These are phyloP conservation scores for Cladosporium sp. DNA, from an alignment of 2,329 filamentous ascomycete genomes.

Conservation along the genomic window DNA sequence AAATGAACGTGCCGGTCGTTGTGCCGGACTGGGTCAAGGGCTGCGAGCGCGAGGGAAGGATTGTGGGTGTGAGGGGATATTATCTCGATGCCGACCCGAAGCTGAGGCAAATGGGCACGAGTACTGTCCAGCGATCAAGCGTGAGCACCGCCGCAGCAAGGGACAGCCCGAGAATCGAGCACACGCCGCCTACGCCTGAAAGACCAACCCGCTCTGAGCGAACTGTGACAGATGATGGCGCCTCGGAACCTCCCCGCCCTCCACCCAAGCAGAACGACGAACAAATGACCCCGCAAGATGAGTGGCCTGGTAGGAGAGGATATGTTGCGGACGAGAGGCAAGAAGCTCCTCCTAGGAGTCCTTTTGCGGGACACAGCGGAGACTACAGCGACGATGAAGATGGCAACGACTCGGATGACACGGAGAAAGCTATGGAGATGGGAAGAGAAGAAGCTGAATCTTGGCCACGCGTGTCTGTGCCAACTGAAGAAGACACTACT, in stretches of 20 bases:
- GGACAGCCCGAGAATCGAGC: conserved; percentile 43
- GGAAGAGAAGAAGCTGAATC: conserved; percentile 19
- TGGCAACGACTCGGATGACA: conserved; percentile 22
- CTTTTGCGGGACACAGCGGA: conserved; percentile 4
- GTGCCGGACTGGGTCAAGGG: conserved; percentile 95
- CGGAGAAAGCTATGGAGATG: conserved; percentile 21
- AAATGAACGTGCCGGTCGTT: conserved; percentile 97
- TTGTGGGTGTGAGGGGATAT: conserved; percentile 91
- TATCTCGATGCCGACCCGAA: conserved; percentile 83
- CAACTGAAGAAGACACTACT: conserved; percentile 18
- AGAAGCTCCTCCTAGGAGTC: conserved; percentile 5
- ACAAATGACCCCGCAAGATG: conserved; percentile 13
- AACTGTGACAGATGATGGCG: conserved; percentile 13
- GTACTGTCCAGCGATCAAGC: conserved; percentile 26
- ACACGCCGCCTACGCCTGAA: conserved; percentile 50
- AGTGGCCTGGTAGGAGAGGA: conserved; percentile 8
- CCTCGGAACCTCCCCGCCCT: conserved; percentile 22
- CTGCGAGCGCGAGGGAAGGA: conserved; percentile 88
- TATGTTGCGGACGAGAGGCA: conserved; percentile 30
- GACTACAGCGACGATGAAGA: conserved; percentile 15
- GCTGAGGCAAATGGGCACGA: conserved; percentile 49
- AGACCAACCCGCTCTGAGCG: conserved; percentile 20
- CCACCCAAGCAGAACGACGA: conserved; percentile 24
- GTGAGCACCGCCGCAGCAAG: conserved; percentile 29
- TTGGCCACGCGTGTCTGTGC: conserved; percentile 8